Base-by-base conservation (phyloP, 306 rosid species). In the Rubus parviflorus region DNA sequence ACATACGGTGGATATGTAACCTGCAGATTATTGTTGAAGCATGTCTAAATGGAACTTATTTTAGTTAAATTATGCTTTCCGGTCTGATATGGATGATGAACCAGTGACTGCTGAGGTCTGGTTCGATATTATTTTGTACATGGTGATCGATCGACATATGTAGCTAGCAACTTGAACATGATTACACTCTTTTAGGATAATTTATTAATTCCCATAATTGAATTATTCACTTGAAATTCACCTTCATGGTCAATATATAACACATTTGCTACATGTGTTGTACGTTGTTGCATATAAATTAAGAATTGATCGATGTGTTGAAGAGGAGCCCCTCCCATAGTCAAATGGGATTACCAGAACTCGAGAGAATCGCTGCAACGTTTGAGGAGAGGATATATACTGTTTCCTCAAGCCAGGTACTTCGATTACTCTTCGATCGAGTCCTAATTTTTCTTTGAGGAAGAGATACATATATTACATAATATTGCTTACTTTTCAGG, bases 271-370 rank as follows among this genome's bases (percentile, higher is more conserved):
- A n/a, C n/a, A n/a, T n/a, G n/a, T n/a, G n/a, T n/a, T n/a, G n/a
- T n/a, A n/a, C n/a, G n/a, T n/a, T n/a, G n/a, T n/a, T n/a, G n/a
- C n/a, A n/a, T n/a, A n/a, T n/a, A n/a, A n/a, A n/a, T n/a, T n/a
- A n/a, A 93, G 98, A 88, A 87, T 85, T 91, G n/a, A n/a, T n/a
- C n/a, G 90, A 91, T 7, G 85, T 89, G 0, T 75, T 90, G 73
- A 86, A 83, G 86, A 90, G 78, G 84, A 75, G 88, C 72, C 96
- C 92, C 9, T 71, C 79, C 79, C 68, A 87, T 62, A 93, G 87
- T 68, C 75, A 81, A 52, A 93, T 82, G 2, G 95, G 97, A 77
- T 67, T 89, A 68, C 81, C 2, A 52, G 90, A 89, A 81, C 91
- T 93, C 63, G 68, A 11, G 67, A 85, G 81, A 76, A 89, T 91